Evolutionary conservation across 1,139 yeast genomes (phyloP).

Genomic region (Sugiyamaella castrensis): DNA sequence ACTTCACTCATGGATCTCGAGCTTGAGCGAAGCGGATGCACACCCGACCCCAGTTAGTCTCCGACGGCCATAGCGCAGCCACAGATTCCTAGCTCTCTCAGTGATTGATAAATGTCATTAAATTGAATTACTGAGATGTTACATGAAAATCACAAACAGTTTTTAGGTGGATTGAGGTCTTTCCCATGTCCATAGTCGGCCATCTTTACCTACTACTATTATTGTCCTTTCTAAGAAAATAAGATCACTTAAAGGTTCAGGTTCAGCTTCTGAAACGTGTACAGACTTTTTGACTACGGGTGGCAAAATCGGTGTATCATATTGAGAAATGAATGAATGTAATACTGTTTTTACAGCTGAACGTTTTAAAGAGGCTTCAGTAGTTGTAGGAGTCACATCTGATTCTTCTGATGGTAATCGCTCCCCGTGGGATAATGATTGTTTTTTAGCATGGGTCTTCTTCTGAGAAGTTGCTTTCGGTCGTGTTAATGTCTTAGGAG

Average conservation of each 20-base stretch:
- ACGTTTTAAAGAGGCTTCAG: conserved; percentile 1
- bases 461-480: conserved; percentile 26
- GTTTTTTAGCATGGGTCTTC: conserved; percentile 2
- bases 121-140: too few relatives aligned
- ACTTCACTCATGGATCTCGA: too few relatives aligned
- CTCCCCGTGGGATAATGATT: conserved; percentile 3
- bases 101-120: not conserved
- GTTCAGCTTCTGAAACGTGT: conserved; percentile 26
- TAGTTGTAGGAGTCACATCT: not conserved
- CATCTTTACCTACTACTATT: conserved; percentile 33
- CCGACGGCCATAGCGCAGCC: conserved; percentile 1
- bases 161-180: conserved; percentile 42
- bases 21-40: too few relatives aligned
- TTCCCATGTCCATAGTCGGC: conserved; percentile 36
- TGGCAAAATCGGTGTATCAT: conserved; percentile 29
- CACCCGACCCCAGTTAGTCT: not conserved
- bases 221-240: conserved; percentile 27
- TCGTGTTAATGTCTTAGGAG: conserved; percentile 51
- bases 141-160: not conserved
- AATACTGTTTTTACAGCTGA: conserved; percentile 16
- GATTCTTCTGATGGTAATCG: conserved; percentile 4
- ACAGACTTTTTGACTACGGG: conserved; percentile 32
- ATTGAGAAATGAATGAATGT: conserved; percentile 31
- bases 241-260: conserved; percentile 32
- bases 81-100: not conserved